These are phyloP conservation scores for Gossypium sturtianum DNA, from an alignment of 345 rosid species.

Conservation along the genomic window DNA sequence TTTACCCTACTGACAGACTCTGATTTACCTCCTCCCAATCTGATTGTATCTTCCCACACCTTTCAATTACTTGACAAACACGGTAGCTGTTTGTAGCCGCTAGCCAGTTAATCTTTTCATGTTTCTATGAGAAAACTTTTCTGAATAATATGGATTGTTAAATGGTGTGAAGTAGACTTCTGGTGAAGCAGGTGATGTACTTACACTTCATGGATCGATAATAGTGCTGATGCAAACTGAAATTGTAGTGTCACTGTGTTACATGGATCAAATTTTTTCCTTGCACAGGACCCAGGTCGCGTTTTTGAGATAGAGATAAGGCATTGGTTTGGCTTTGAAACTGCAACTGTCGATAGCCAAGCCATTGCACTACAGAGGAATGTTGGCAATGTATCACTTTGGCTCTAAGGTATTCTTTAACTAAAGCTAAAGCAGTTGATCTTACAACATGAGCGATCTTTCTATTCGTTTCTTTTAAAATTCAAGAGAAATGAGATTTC, in stretches of 20 bases:
- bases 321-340: not conserved
- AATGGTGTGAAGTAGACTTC: not conserved
- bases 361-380: not conserved
- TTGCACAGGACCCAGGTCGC: not conserved
- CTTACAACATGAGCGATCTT: too few species aligned
- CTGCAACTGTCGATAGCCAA: not conserved
- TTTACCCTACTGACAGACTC: not conserved
- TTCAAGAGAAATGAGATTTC: not conserved
- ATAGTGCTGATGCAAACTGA: not conserved
- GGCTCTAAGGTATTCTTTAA: not conserved
- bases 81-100: too few species aligned
- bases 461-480: not conserved
- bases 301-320: not conserved
- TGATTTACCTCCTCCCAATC: not conserved
- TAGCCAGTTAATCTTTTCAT: slow-evolving; percentile 2
- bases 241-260: not conserved
- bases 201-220: not conserved
- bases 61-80: not conserved
- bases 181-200: not conserved
- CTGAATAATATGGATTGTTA: not conserved
- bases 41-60: not conserved
- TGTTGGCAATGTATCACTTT: not conserved
- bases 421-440: too few species aligned
- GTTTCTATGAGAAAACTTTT: not conserved
- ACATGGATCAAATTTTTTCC: not conserved